These are phyloP conservation scores for Boletus patriciae DNA, from an alignment of 768 basidiomycete genomes.

Conservation along the genomic window DNA sequence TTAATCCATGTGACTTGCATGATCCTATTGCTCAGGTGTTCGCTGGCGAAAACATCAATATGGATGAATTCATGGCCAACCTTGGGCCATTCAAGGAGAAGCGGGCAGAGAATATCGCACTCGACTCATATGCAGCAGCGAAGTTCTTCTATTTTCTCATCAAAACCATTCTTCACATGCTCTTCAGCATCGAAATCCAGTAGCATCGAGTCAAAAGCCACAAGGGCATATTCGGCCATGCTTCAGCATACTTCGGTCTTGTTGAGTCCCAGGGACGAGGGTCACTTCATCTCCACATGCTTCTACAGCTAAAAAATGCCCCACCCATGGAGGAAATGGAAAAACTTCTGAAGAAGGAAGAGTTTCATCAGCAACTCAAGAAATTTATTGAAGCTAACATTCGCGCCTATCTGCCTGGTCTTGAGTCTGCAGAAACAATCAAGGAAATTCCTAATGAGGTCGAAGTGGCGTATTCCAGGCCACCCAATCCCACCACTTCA, in stretches of 20 bases:
- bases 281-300: neutral
- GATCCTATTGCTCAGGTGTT: neutral
- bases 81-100: neutral
- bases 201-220: too few species aligned
- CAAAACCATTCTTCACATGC: accelerated
- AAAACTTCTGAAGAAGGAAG: neutral
- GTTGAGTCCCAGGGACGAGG: conserved; percentile 2
- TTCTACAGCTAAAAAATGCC: neutral
- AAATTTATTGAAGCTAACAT: neutral
- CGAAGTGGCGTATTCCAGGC: neutral
- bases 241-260: neutral
- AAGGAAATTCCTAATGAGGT: neutral
- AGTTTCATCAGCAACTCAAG: neutral
- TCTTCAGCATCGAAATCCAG: conserved; percentile 1
- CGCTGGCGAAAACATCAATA: neutral
- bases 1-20: conserved; percentile 2
- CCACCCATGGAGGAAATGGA: neutral
- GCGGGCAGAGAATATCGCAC: neutral
- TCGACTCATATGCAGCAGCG: neutral
- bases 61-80: neutral
- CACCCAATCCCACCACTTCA: neutral
- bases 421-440: neutral
- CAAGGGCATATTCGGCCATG: neutral
- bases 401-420: neutral
- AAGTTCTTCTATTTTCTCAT: conserved; percentile 3